Base-by-base conservation (phyloP, 108 stramenopile genomes). In the Cylindrotheca closterium region DNA sequence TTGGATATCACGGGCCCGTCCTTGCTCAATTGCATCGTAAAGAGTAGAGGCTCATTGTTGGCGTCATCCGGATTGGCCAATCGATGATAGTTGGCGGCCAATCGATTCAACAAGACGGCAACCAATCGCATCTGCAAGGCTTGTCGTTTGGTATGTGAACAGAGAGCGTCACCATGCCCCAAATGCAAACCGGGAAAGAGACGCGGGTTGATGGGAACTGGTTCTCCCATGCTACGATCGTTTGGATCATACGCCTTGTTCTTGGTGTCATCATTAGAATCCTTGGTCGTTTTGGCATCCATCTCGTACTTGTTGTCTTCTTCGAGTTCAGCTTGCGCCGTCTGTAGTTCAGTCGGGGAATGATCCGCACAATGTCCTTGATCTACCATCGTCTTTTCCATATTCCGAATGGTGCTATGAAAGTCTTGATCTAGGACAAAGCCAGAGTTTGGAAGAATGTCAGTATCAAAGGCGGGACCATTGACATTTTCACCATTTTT, bases 111-210 rank as follows among this genome's bases (percentile, higher is more conserved):
- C 18, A 85, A 29, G 0, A 79, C 70, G 19, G 72, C 71, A n/a
- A 85, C 30, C 27, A 85, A 73, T 30, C 81, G 71, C 63, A 80
- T 79, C 32, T 74, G 64, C 23, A 82, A 37, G 2, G 77, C 62
- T 55, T 85, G 76, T 28, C 72, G 60, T 58, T 80, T 82, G 24
- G 79, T 82, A 25, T 85, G 84, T 15, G 78, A 79, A 25, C 68
- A 74, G 29, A 74, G 55, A 12, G 79, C 76, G 22, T 68, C 63
- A 17, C 84, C 80, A 47, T 49, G 66, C 25, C 82, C 82, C 23
- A 83, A 19, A 51, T 80, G 47, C 58, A 85, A 68, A 22, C 68
- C 84, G 17, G 84, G 84, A 34, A 85, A 46, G 4, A 85, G 12
- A 0, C 68, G 71, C 52, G 65, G 45, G 56, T 78, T 68, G 47